Conservation (phyloP, 352 stramenopile genomes). For the Phytophthora aleatoria region DNA sequence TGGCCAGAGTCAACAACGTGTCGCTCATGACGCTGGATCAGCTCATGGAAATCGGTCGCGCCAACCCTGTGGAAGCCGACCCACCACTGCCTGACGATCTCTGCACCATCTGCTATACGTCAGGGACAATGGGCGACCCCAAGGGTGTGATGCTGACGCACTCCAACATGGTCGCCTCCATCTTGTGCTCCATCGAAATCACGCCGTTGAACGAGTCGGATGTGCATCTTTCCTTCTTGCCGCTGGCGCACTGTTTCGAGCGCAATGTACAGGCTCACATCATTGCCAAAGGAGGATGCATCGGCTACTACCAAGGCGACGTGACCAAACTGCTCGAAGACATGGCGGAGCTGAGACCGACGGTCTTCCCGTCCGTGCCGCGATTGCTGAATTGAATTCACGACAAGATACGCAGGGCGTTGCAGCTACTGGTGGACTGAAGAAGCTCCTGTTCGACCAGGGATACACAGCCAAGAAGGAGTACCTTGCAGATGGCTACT, state of each 20-base stretch:
- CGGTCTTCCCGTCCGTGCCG: conserved; percentile 92
- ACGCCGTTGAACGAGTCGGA: conserved; percentile 30
- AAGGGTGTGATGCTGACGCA: conserved; percentile 62
- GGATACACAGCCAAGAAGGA: conserved; percentile 82
- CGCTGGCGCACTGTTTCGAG: conserved; percentile 95
- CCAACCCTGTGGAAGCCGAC: conserved; percentile 54
- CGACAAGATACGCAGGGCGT: conserved; percentile 90
- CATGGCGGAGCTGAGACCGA: conserved; percentile 88
- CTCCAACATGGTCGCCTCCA: conserved; percentile 43
- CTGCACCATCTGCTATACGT: conserved; percentile 69
- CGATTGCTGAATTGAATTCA: conserved; percentile 95
- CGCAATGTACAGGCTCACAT: conserved; percentile 55
- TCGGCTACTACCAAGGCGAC: conserved; percentile 94
- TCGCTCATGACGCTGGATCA: conserved; percentile 52
- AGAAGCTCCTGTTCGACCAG: conserved; percentile 90
- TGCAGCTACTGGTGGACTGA: conserved; percentile 79
- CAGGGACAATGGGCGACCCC: conserved; percentile 50
- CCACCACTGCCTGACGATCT: conserved; percentile 37
- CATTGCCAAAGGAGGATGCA: conserved; percentile 74
- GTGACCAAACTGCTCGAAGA: conserved; percentile 92
- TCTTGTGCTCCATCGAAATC: conserved; percentile 39
- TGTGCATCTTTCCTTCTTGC: conserved; percentile 93
- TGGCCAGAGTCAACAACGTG: conserved; percentile 46
- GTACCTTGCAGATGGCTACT: conserved; percentile 44
- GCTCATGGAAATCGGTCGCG: conserved; percentile 43